Conservation (phyloP, 202 grass and related monocot genomes). For the Cymbopogon flexuosus region DNA sequence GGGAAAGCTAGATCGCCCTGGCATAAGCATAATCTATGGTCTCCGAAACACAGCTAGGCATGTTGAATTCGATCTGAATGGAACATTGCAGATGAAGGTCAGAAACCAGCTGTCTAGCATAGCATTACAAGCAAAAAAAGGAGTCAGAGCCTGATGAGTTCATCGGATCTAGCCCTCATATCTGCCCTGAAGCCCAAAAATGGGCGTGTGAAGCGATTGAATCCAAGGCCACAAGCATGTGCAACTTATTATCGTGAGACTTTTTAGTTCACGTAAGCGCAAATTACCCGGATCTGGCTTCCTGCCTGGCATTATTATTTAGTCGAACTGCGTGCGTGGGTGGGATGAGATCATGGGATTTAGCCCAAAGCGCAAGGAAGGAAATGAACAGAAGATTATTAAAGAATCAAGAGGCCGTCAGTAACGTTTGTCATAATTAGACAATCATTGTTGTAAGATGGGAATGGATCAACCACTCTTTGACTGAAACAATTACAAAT, state of each 20-base stretch:
- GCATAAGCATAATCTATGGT: background rate
- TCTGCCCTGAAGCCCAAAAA: background rate
- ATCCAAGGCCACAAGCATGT: constrained; percentile 10
- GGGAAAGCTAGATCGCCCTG: background rate
- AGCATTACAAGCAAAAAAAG: background rate
- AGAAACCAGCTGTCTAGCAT: constrained; percentile 1
- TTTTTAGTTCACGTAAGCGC: background rate
- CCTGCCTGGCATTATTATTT: background rate
- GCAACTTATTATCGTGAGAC: background rate
- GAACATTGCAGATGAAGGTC: background rate
- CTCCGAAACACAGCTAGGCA: background rate
- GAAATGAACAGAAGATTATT: background rate
- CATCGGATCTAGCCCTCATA: background rate
- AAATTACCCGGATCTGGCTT: background rate
- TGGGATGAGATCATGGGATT: background rate
- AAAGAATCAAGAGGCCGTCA: background rate
- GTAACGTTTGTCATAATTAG: background rate
- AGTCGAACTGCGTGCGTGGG: background rate
- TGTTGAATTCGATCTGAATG: background rate
- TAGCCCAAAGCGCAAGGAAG: background rate
- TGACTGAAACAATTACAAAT: background rate
- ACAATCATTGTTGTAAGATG: constrained; percentile 5
- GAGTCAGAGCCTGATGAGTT: background rate
- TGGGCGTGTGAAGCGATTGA: background rate
- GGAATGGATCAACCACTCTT: constrained; percentile 9